Evolutionary conservation across 225 moss, liverwort and hornwort genomes (phyloP).

Genomic region (Straminergon stramineum): DNA sequence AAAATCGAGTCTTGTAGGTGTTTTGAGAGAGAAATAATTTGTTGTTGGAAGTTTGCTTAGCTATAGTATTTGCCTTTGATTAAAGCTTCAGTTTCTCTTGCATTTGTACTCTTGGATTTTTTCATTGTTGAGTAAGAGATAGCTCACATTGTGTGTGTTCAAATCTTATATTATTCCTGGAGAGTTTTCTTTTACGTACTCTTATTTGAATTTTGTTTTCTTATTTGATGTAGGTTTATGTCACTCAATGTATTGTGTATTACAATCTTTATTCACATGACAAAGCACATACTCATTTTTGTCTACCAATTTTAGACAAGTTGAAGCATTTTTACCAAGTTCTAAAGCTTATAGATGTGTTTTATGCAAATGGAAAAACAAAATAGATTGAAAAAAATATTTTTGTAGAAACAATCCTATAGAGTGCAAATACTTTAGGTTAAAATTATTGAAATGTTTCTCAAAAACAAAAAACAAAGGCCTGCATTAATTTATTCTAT

Average conservation of each 20-base stretch:
- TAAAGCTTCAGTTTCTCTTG: background rate
- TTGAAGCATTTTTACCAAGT: background rate
- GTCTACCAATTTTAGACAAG: background rate
- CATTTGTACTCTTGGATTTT: background rate
- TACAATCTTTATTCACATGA: background rate
- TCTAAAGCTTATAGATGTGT: background rate
- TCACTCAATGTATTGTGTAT: accelerated
- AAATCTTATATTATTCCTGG: background rate
- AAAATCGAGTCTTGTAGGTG: background rate
- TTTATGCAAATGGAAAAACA: background rate
- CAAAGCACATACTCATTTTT: background rate
- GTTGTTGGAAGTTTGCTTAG: background rate
- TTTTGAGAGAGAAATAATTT: background rate
- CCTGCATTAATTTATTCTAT: too few relatives aligned
- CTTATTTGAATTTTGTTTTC: background rate
- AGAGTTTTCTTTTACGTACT: background rate
- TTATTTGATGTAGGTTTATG: background rate
- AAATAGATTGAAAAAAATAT: background rate
- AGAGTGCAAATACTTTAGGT: accelerated
- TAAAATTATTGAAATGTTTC: background rate
- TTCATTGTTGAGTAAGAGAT: background rate
- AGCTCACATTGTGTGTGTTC: accelerated
- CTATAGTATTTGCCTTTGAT: accelerated
- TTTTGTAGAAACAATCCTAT: background rate
- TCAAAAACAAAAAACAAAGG: background rate